Evolutionary conservation across 805 yeast species (phyloP).

Genomic region (Yamadazyma olivae): DNA sequence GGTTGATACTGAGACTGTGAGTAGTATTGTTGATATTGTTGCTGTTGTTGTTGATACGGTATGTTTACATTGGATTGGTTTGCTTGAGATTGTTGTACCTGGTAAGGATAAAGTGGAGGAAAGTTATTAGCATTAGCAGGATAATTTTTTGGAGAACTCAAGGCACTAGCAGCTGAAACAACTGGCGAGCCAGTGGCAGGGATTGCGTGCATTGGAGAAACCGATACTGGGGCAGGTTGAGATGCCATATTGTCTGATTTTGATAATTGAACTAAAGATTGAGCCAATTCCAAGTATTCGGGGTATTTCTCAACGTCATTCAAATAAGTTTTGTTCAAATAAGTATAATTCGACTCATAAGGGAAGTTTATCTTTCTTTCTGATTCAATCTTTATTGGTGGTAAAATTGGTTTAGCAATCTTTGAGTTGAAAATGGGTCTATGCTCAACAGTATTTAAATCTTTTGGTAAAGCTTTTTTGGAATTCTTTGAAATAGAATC

Average conservation of each 20-base stretch:
- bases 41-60: constrained; percentile 5
- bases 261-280: constrained; percentile 36
- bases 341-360: constrained; percentile 50
- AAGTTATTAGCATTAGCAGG: constrained; percentile 7
- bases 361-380: constrained; percentile 48
- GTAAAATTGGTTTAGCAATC: constrained; percentile 22
- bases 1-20: constrained; percentile 8
- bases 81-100: constrained; percentile 3
- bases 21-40: constrained; percentile 4
- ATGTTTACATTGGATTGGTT: not conserved
- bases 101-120: constrained; percentile 17
- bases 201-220: not conserved
- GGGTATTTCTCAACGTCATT: constrained; percentile 48
- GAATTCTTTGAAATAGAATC: constrained; percentile 29
- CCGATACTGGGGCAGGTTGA: constrained; percentile 2
- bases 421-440: constrained; percentile 39
- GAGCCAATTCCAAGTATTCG: constrained; percentile 47
- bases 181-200: constrained; percentile 3
- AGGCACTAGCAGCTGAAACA: not conserved
- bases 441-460: constrained; percentile 2
- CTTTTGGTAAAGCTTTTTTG: constrained; percentile 18
- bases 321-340: constrained; percentile 46
- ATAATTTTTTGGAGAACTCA: constrained; percentile 1
- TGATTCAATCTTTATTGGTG: constrained; percentile 15
- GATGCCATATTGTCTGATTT: not conserved